Evolutionary conservation across 495 filamentous ascomycete genomes (phyloP).

Genomic region (Neurospora sp.): DNA sequence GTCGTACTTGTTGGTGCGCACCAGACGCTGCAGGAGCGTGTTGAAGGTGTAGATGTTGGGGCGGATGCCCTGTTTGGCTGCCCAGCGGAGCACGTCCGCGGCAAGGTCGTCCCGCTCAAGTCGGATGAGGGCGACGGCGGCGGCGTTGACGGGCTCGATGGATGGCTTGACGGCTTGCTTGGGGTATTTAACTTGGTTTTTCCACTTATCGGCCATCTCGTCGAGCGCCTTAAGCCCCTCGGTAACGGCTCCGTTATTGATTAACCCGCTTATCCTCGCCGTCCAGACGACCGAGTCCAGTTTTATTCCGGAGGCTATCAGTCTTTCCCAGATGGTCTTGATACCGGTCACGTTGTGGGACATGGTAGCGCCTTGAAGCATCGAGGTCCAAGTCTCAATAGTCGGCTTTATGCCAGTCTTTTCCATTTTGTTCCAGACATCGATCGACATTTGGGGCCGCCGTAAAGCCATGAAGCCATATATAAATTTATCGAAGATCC

Average conservation of each 20-base stretch:
- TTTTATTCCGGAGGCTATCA: slow-evolving; percentile 38
- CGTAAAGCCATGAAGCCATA: slow-evolving; percentile 38
- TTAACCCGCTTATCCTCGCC: slow-evolving; percentile 49
- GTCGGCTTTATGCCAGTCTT: slow-evolving; percentile 38
- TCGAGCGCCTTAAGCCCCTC: slow-evolving; percentile 46
- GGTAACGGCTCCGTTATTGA: slow-evolving; percentile 34
- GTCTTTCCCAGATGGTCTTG: slow-evolving; percentile 47
- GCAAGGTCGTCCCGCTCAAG: slow-evolving; percentile 23
- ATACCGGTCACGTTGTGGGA: slow-evolving; percentile 38
- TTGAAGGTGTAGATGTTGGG: slow-evolving; percentile 61
- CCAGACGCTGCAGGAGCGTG: slow-evolving; percentile 46
- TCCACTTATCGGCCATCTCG: slow-evolving; percentile 49
- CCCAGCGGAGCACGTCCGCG: slow-evolving; percentile 47
- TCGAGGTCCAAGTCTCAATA: slow-evolving; percentile 49
- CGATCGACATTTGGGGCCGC: slow-evolving; percentile 36
- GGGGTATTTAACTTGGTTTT: slow-evolving; percentile 15
- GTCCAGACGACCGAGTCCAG: slow-evolving; percentile 53
- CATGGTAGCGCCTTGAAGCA: slow-evolving; percentile 49
- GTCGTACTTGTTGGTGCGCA: slow-evolving; percentile 32
- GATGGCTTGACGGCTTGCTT: slow-evolving; percentile 40
- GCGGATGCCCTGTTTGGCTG: slow-evolving; percentile 41
- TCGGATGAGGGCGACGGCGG: slow-evolving; percentile 33
- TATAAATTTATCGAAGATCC: slow-evolving; percentile 48
- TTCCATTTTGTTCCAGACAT: slow-evolving; percentile 52
- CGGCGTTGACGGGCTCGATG: slow-evolving; percentile 54